Base-by-base conservation (phyloP, 495 filamentous ascomycete species). In the Recurvomyces mirabilis region DNA sequence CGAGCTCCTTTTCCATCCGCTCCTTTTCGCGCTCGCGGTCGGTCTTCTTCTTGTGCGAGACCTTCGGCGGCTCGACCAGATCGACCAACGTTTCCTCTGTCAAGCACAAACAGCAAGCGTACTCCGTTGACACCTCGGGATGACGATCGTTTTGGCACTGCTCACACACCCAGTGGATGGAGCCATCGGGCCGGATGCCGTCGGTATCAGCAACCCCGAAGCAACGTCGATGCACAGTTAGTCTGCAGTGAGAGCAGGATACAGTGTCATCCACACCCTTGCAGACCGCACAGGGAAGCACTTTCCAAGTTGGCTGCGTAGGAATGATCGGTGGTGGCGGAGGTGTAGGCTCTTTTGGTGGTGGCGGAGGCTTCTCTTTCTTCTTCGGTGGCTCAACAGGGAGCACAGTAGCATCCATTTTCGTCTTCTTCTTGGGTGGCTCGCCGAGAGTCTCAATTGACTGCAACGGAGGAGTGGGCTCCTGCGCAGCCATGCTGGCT, bases 121-220 rank as follows among this genome's bases (percentile, higher is more conserved):
- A 96, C 57, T 77, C 72, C 39, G 87, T 88, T 18, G 88, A 93
- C 17, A 91, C 78, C 48, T 80, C 75, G 3, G 86, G 86, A 47
- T 75, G 84, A 54, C 85, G 82, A 55, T 98, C 91, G 58, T 98
- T 98, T 11, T 77, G 68, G 65, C 91, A 98, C 75, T 84, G 89
- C 63, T 98, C 91, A 62, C 91, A 98, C 15, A 83, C 71, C 91
- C 91, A 98, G 63, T 93, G 93, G 39, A 71, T 14, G 4, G 34
- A 73, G 1, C 51, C 51, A 32, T 54, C 46, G 3, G 35, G 6
- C 18, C 31, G 39, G 9, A 49, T 11, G 21, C 72, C 70, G 30
- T 74, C 74, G n/a, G 78, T 74, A 21, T 84, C 78, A 1, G 74
- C 62, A 23, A 96, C 71, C 14, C 91, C 91, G 60, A 95, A 98